Percentiles rank a stretch among this genome's conserved stretches.
These are phyloP conservation scores for Chrysoporthe austroafricana DNA, from an alignment of 2,329 filamentous ascomycete species.

Conservation along the genomic window DNA sequence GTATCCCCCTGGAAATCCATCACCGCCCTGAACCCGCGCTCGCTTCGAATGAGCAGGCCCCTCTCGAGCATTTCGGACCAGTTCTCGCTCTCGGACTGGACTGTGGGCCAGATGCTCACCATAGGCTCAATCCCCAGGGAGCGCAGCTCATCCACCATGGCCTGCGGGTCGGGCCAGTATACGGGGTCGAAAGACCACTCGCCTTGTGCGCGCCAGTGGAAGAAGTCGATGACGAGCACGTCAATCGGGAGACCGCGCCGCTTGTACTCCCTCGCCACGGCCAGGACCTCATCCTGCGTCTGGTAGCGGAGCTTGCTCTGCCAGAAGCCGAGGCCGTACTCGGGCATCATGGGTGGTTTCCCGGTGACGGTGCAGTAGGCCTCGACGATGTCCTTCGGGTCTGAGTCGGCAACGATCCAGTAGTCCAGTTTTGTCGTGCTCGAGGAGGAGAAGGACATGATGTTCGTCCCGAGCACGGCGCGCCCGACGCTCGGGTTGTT, in stretches of 20 bases:
- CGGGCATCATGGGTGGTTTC: constrained; percentile 68
- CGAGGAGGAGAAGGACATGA: constrained; percentile 64
- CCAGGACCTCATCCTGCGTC: constrained; percentile 65
- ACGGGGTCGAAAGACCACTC: constrained; percentile 69
- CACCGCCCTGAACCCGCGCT: constrained; percentile 60
- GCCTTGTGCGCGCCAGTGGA: constrained; percentile 69
- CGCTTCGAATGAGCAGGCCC: constrained; percentile 62
- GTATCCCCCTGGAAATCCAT: constrained; percentile 64
- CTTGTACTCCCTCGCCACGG: constrained; percentile 63
- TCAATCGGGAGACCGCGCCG: constrained; percentile 60
- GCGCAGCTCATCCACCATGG: constrained; percentile 66
- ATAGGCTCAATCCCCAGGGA: constrained; percentile 65
- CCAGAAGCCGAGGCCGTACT: constrained; percentile 71
- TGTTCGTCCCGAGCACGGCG: constrained; percentile 63
- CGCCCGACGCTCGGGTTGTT: constrained; percentile 67
- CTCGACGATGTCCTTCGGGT: constrained; percentile 58
- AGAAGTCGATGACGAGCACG: constrained; percentile 70
- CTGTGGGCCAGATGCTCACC: constrained; percentile 72
- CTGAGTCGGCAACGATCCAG: constrained; percentile 64
- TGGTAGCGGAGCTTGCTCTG: constrained; percentile 70
- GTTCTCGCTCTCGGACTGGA: constrained; percentile 62
- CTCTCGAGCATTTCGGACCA: constrained; percentile 64
- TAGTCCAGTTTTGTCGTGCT: constrained; percentile 64
- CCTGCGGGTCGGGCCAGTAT: constrained; percentile 67
- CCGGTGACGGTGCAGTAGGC: constrained; percentile 62